phyloP scores from a whole-genome alignment of 2,329 filamentous ascomycete species.

The Exophiala sp. region DNA sequence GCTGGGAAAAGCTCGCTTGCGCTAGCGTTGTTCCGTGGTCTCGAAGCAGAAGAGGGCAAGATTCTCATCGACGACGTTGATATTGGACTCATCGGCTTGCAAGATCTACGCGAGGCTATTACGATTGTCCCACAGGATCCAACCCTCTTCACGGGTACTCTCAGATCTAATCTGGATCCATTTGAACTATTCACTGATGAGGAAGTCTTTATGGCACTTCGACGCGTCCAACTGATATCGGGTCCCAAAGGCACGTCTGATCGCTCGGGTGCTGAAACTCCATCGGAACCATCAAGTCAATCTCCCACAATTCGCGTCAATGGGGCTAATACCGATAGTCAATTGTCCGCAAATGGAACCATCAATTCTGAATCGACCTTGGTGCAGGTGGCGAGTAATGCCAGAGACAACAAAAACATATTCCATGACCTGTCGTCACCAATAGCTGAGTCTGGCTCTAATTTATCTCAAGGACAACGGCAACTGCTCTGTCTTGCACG shows the following conservation, averaged over 20 bases:
- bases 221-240: slow-evolving; percentile 82
- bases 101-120: slow-evolving; percentile 86
- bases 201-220: slow-evolving; percentile 80
- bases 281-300: slow-evolving; percentile 31
- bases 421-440: slow-evolving; percentile 82
- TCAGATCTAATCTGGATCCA: slow-evolving; percentile 72
- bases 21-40: slow-evolving; percentile 84
- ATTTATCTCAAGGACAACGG: slow-evolving; percentile 91
- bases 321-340: slow-evolving; percentile 21
- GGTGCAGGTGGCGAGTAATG: slow-evolving; percentile 25
- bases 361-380: slow-evolving; percentile 25
- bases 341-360: slow-evolving; percentile 25
- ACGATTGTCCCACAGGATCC: slow-evolving; percentile 96
- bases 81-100: slow-evolving; percentile 83
- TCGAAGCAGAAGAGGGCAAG: slow-evolving; percentile 85
- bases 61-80: slow-evolving; percentile 91
- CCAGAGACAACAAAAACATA: slow-evolving; percentile 78
- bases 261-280: slow-evolving; percentile 37
- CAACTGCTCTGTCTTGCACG: slow-evolving; percentile 92
- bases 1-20: slow-evolving; percentile 96
- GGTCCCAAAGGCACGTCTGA: slow-evolving; percentile 35
- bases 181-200: slow-evolving; percentile 87
- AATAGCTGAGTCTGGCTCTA: slow-evolving; percentile 86
- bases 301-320: slow-evolving; percentile 26
- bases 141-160: slow-evolving; percentile 31